Evolutionary conservation across 805 yeast genomes (phyloP).

Genomic region (Saturnispora gosingensis): DNA sequence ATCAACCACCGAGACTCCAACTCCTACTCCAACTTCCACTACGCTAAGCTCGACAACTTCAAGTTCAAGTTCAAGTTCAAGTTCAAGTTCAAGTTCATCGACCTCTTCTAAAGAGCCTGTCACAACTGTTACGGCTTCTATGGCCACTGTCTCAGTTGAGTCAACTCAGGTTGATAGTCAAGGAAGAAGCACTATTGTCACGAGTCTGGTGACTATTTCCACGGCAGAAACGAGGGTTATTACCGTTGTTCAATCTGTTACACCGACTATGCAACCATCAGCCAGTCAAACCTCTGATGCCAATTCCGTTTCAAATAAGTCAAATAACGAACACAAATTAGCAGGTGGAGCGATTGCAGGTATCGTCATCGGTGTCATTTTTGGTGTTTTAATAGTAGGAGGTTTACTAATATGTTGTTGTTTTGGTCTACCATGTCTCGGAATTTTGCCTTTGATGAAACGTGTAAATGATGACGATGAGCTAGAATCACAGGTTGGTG

Average conservation of each 20-base stretch:
- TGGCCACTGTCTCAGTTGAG: slow-evolving; percentile 11
- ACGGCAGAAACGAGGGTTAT: slow-evolving; percentile 19
- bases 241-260: slow-evolving; percentile 19
- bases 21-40: slow-evolving; percentile 8
- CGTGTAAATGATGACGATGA: slow-evolving; percentile 11
- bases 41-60: slow-evolving; percentile 8
- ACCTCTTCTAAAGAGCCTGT: slow-evolving; percentile 16
- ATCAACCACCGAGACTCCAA: slow-evolving; percentile 5
- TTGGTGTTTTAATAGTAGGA: slow-evolving; percentile 17
- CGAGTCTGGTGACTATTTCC: slow-evolving; percentile 9
- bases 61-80: slow-evolving; percentile 1
- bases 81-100: slow-evolving; percentile 9
- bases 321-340: slow-evolving; percentile 9
- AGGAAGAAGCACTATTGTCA: slow-evolving; percentile 7
- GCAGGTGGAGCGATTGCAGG: slow-evolving; percentile 30
- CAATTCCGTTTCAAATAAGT: slow-evolving; percentile 5
- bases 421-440: slow-evolving; percentile 9
- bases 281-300: slow-evolving; percentile 8
- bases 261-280: slow-evolving; percentile 13
- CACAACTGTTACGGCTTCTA: slow-evolving; percentile 14
- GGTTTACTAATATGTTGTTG: slow-evolving; percentile 15
- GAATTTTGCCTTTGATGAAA: slow-evolving; percentile 18
- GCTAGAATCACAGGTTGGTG: slow-evolving; percentile 9
- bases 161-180: slow-evolving; percentile 7
- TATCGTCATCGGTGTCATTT: slow-evolving; percentile 26